A percentile compares a stretch with the other conserved stretches of the same genome.
Conservation (phyloP, 164 flowering plant species). For the Vitis amurensis region DNA sequence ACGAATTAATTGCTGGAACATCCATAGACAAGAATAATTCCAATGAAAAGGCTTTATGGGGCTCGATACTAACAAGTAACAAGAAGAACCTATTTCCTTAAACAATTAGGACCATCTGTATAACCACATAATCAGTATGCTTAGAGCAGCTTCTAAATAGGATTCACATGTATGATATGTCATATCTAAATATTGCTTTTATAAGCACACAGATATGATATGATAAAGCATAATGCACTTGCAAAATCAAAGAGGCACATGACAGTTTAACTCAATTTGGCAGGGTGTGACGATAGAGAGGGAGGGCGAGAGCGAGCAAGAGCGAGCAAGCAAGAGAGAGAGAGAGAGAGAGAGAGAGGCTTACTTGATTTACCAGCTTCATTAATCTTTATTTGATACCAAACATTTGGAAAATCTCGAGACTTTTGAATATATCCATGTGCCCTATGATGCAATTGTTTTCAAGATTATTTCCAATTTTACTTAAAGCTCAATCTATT, state of each 20-base stretch:
- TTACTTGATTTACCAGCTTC: slow-evolving; percentile 77
- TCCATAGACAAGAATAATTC: not conserved
- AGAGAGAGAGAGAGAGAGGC: slow-evolving; percentile 16
- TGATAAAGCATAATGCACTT: not conserved
- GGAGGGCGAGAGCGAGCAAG: too few relatives aligned
- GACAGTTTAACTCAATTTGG: not conserved
- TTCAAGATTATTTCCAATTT: slow-evolving; percentile 7
- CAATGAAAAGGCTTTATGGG: not conserved
- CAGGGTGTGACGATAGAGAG: not conserved
- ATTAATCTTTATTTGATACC: slow-evolving; percentile 67
- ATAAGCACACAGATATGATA: not conserved
- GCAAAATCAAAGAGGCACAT: too few relatives aligned
- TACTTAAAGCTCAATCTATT: not conserved
- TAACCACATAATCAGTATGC: not conserved
- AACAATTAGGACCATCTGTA: not conserved
- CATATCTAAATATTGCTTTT: not conserved
- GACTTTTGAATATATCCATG: slow-evolving; percentile 64
- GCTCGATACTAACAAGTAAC: not conserved
- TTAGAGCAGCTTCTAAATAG: not conserved
- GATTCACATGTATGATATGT: not conserved
- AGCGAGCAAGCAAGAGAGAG: not conserved
- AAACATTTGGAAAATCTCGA: slow-evolving; percentile 53
- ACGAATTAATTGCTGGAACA: not conserved
- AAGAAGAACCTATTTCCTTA: not conserved
- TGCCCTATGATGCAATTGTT: slow-evolving; percentile 55